Conservation (phyloP, 768 basidiomycete species). For the Lepiota venenata region DNA sequence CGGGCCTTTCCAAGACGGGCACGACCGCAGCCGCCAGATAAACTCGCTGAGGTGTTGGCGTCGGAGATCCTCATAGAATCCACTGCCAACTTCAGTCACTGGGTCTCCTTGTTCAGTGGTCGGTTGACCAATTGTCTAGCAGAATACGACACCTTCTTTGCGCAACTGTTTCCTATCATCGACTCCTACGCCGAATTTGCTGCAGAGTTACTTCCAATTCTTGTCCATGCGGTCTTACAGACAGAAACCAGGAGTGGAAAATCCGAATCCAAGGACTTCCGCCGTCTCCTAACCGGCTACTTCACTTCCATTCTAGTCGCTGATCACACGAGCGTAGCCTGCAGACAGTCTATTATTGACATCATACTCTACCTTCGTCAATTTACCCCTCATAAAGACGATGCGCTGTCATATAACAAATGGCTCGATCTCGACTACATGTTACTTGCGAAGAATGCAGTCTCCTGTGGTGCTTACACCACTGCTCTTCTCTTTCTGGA, state of each 20-base stretch:
- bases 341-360: constrained; percentile 64
- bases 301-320: constrained; percentile 52
- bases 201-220: constrained; percentile 63
- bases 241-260: constrained; percentile 18
- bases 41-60: constrained; percentile 36
- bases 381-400: constrained; percentile 41
- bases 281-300: constrained; percentile 45
- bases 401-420: constrained; percentile 54
- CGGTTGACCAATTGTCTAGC: constrained; percentile 61
- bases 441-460: constrained; percentile 69
- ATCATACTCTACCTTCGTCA: constrained; percentile 78
- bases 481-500: constrained; percentile 91
- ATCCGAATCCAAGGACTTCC: constrained; percentile 18
- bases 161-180: constrained; percentile 61
- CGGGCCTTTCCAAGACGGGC: constrained; percentile 39
- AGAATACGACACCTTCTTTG: constrained; percentile 56
- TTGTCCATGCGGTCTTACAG: constrained; percentile 68
- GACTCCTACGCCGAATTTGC: constrained; percentile 54
- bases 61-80: constrained; percentile 31
- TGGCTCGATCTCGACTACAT: constrained; percentile 82
- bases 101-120: constrained; percentile 59
- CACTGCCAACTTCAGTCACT: constrained; percentile 50
- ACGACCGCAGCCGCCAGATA: constrained; percentile 24
- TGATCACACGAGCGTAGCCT: constrained; percentile 32
- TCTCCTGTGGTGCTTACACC: constrained; percentile 79